A percentile compares a stretch with the other conserved stretches of the same genome.
These are phyloP conservation scores for Vinca minor DNA, from an alignment of 257 asterid species.

Conservation along the genomic window DNA sequence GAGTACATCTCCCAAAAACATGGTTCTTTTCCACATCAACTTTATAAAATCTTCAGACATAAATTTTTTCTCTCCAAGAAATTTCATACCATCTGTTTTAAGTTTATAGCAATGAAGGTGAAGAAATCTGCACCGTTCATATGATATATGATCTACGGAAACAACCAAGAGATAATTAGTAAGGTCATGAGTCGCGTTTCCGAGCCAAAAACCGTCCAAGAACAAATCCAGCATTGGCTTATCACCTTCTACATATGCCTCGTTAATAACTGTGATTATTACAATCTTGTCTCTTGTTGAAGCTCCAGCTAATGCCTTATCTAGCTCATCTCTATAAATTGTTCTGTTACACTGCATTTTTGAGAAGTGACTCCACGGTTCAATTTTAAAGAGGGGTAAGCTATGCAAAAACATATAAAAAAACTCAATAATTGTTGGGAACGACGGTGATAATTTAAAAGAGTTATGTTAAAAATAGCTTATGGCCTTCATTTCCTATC, in stretches of 20 bases:
- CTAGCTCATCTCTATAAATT: slow-evolving; percentile 26
- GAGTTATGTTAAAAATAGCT: no score
- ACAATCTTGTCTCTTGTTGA: slow-evolving; percentile 30
- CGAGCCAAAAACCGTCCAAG: slow-evolving; percentile 48
- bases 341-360: slow-evolving; percentile 8
- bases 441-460: no score
- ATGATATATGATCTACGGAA: slow-evolving; percentile 38
- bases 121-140: slow-evolving; percentile 34
- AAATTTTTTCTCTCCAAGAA: slow-evolving; percentile 26
- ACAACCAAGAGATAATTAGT: slow-evolving; percentile 29
- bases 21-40: slow-evolving; percentile 34
- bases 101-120: slow-evolving; percentile 43
- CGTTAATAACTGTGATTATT: slow-evolving; percentile 34
- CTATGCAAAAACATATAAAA: no score
- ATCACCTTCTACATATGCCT: slow-evolving; percentile 43
- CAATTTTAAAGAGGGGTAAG: no score
- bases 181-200: slow-evolving; percentile 32
- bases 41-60: slow-evolving; percentile 31
- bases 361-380: no score
- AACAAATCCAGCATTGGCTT: slow-evolving; percentile 46
- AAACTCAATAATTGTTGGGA: no score
- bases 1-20: slow-evolving; percentile 29
- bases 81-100: slow-evolving; percentile 35
- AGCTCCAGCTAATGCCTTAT: slow-evolving; percentile 21
- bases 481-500: no score